Conservation (phyloP, 345 rosid species). For the Jatropha curcas region DNA sequence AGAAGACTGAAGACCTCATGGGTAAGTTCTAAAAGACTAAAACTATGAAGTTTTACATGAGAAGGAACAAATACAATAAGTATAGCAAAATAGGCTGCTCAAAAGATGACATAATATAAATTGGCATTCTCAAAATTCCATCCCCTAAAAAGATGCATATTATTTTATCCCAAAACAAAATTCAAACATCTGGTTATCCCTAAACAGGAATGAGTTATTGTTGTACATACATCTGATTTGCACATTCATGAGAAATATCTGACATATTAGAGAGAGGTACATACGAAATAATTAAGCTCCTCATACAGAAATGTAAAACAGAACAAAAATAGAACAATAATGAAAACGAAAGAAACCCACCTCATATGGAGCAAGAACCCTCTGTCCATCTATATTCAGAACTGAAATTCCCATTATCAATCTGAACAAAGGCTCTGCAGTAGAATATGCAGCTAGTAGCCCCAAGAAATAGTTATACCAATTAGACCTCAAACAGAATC, state of each 20-base stretch:
- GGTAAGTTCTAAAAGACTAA: neutral
- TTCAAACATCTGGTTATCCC: too few species aligned
- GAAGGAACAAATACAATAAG: neutral
- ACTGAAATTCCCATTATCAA: slow-evolving; percentile 84
- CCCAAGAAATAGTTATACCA: slow-evolving; percentile 64
- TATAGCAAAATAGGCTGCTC: too few species aligned
- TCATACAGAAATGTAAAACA: neutral
- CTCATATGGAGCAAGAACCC: slow-evolving; percentile 89
- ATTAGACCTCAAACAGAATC: slow-evolving; percentile 75
- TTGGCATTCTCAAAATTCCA: neutral
- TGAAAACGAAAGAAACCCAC: slow-evolving; percentile 34
- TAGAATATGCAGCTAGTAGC: slow-evolving; percentile 66
- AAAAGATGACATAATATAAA: neutral
- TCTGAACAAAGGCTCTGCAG: slow-evolving; percentile 84
- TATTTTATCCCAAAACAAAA: too few species aligned
- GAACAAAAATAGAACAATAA: neutral
- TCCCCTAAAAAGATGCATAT: too few species aligned
- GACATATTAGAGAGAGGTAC: neutral
- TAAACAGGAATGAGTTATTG: too few species aligned
- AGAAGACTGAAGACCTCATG: neutral
- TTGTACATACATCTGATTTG: neutral
- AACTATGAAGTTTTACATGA: neutral
- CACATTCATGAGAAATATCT: neutral
- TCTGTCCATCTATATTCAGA: slow-evolving; percentile 71
- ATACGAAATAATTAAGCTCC: neutral